Conservation (phyloP, 169 alveolate species). For the Eimeria falciformis region DNA sequence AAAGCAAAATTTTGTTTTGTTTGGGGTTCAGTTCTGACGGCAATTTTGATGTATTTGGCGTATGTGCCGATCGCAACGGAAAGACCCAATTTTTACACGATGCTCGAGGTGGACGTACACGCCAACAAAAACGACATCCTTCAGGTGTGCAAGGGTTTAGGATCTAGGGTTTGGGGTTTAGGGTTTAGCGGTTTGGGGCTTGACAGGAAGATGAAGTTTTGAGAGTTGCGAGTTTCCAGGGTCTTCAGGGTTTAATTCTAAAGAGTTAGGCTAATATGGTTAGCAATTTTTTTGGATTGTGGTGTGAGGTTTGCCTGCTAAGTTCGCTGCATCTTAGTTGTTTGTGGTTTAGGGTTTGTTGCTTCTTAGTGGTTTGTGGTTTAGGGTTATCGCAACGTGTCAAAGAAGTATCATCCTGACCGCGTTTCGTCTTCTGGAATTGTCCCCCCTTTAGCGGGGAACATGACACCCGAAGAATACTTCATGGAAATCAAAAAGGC, state of each 20-base stretch:
- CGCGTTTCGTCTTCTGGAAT: conserved; percentile 43
- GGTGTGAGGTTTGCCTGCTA: background rate
- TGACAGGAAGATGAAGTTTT: background rate
- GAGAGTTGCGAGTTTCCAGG: background rate
- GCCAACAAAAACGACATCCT: conserved; percentile 42
- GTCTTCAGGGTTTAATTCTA: no score
- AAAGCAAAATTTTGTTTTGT: background rate
- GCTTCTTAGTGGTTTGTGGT: background rate
- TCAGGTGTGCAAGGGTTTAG: conserved; percentile 5
- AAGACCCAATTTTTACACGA: background rate
- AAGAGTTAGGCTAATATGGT: no score
- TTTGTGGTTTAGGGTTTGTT: background rate
- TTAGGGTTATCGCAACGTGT: conserved; percentile 63
- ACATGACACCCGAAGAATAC: conserved; percentile 12
- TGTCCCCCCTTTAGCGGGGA: background rate
- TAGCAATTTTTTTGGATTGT: background rate
- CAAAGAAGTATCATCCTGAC: conserved; percentile 68
- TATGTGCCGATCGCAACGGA: conserved; percentile 20
- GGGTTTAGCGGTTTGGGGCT: background rate
- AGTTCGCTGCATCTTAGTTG: background rate
- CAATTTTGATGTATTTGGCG: conserved; percentile 29
- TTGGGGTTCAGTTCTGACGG: conserved; percentile 20
- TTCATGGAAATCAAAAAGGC: conserved; percentile 64
- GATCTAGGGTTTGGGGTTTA: background rate
- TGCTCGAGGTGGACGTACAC: conserved; percentile 29